phyloP scores from a whole-genome alignment of 371 early-diverging fungal species.

The Syncephalastrum contaminatum region DNA sequence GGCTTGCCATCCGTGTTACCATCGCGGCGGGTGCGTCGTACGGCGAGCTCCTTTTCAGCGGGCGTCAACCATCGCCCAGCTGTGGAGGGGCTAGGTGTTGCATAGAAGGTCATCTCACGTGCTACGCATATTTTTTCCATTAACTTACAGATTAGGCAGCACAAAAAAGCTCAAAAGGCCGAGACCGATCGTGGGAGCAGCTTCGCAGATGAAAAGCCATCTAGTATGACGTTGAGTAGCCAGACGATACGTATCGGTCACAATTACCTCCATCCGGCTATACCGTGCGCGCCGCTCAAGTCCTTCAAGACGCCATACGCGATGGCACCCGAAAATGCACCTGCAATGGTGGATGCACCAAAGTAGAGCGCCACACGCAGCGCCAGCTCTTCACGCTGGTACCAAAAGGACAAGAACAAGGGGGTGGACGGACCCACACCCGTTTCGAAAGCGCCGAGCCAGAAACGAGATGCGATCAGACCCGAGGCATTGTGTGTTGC shows the following conservation, averaged over 20 bases:
- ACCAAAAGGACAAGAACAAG: constrained; percentile 44
- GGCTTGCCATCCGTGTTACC: constrained; percentile 28
- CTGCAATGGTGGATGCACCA: constrained; percentile 43
- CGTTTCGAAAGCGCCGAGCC: constrained; percentile 55
- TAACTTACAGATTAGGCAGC: constrained; percentile 30
- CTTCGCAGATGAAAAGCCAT: constrained; percentile 63
- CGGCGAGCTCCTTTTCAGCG: constrained; percentile 36
- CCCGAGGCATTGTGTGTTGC: constrained; percentile 46
- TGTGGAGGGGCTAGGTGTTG: constrained; percentile 24
- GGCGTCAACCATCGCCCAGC: constrained; percentile 32
- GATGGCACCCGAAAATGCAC: constrained; percentile 50
- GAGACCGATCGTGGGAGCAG: constrained; percentile 52
- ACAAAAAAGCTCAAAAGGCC: constrained; percentile 41
- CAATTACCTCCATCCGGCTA: constrained; percentile 38
- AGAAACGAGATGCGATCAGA: constrained; percentile 56
- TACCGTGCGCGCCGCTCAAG: constrained; percentile 30
- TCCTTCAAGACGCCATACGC: constrained; percentile 35
- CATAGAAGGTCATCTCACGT: neutral
- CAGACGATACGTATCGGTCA: neutral
- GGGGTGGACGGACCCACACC: constrained; percentile 40
- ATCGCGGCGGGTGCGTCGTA: constrained; percentile 25
- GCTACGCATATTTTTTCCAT: neutral
- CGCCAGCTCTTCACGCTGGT: constrained; percentile 38
- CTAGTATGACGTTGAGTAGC: neutral
- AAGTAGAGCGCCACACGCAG: constrained; percentile 40